A percentile compares a stretch with the other conserved stretches of the same genome.
Conservation (phyloP, 305 asterid genomes). For the Petunia hybrid region DNA sequence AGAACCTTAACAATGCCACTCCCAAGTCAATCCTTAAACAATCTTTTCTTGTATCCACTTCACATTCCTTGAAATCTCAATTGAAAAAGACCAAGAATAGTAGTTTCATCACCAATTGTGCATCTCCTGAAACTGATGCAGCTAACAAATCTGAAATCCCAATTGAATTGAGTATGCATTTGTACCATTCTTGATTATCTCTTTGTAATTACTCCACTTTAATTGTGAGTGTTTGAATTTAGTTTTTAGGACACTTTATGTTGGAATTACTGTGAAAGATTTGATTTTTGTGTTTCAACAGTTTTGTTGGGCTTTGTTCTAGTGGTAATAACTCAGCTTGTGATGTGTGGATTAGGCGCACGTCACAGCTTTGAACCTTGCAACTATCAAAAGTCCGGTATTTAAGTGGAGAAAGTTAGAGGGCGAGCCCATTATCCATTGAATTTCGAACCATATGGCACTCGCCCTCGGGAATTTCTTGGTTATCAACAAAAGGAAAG, state of each 20-base stretch:
- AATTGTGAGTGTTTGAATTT: neutral
- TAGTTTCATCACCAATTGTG: constrained; percentile 46
- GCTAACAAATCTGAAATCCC: constrained; percentile 52
- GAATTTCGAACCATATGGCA: too few relatives aligned
- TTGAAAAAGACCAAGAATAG: constrained; percentile 39
- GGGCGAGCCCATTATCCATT: too few relatives aligned
- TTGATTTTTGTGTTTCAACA: neutral
- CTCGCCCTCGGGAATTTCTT: too few relatives aligned
- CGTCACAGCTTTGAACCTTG: too few relatives aligned
- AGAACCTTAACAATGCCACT: constrained; percentile 33
- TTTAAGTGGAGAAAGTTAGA: too few relatives aligned
- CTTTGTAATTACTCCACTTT: neutral
- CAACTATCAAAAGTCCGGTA: too few relatives aligned
- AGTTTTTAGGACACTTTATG: neutral
- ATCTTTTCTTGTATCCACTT: constrained; percentile 45
- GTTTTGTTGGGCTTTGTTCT: too few relatives aligned
- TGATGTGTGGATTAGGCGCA: too few relatives aligned
- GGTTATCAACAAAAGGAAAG: too few relatives aligned
- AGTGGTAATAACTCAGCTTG: too few relatives aligned
- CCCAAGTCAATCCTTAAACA: constrained; percentile 35
- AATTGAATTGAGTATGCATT: constrained; percentile 68
- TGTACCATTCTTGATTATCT: neutral
- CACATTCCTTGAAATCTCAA: constrained; percentile 42
- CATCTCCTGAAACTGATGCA: constrained; percentile 41
- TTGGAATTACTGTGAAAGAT: neutral